Conservation (phyloP, 805 yeast genomes). For the Yamadazyma takamatsuzukensis region DNA sequence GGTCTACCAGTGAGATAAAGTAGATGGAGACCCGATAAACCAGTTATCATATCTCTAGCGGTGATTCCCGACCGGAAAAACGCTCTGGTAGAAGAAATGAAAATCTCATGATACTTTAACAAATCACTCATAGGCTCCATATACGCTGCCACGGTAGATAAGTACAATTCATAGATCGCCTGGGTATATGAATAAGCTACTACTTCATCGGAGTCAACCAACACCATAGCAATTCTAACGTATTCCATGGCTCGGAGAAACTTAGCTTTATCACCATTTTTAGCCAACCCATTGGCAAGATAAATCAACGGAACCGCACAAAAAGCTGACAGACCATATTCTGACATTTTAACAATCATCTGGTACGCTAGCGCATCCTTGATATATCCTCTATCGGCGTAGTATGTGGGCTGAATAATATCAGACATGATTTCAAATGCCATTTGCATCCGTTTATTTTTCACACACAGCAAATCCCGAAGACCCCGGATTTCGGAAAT, state of each 20-base stretch:
- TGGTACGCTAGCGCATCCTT: slow-evolving; percentile 29
- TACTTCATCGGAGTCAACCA: slow-evolving; percentile 30
- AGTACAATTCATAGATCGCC: slow-evolving; percentile 39
- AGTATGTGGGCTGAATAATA: slow-evolving; percentile 31
- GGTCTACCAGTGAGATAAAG: slow-evolving; percentile 14
- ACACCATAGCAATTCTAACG: slow-evolving; percentile 34
- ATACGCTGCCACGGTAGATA: slow-evolving; percentile 37
- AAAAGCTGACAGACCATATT: slow-evolving; percentile 37
- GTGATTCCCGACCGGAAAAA: slow-evolving; percentile 7
- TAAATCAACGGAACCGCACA: slow-evolving; percentile 39
- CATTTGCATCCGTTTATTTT: slow-evolving; percentile 24
- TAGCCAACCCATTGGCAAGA: slow-evolving; percentile 31
- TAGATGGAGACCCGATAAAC: slow-evolving; percentile 12
- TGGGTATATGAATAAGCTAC: slow-evolving; percentile 33
- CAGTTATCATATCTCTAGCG: slow-evolving; percentile 10
- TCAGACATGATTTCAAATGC: slow-evolving; percentile 41
- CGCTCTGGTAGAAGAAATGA: slow-evolving; percentile 12
- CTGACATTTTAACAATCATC: slow-evolving; percentile 30
- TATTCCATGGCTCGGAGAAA: slow-evolving; percentile 38
- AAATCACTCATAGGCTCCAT: slow-evolving; percentile 38
- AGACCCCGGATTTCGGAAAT: slow-evolving; percentile 34
- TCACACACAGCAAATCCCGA: slow-evolving; percentile 15
- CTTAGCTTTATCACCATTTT: slow-evolving; percentile 23
- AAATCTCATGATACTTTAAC: slow-evolving; percentile 21
- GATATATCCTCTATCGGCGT: slow-evolving; percentile 21